These are phyloP conservation scores for Sabuloglossum arenarium DNA, from an alignment of 495 filamentous ascomycete genomes.

Conservation along the genomic window DNA sequence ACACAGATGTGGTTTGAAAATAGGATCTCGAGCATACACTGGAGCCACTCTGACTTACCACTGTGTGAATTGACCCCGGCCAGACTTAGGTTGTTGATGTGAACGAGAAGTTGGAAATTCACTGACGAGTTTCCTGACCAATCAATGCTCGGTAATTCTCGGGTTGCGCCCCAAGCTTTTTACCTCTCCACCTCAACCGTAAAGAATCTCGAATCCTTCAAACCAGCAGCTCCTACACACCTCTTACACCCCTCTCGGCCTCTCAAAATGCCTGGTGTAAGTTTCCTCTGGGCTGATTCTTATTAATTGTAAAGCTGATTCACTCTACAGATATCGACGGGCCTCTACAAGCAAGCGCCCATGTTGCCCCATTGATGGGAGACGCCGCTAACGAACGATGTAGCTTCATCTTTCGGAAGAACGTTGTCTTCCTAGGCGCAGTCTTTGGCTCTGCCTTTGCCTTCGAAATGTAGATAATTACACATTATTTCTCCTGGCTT, in stretches of 20 bases:
- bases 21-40: not conserved
- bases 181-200: not conserved
- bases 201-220: not conserved
- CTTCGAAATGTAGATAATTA: constrained; percentile 63
- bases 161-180: no score
- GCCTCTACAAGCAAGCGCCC: constrained; percentile 65
- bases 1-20: no score
- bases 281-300: constrained; percentile 6
- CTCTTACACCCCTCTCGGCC: not conserved
- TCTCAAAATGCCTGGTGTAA: constrained; percentile 33
- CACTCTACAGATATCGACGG: constrained; percentile 26
- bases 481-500: not conserved
- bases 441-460: constrained; percentile 79
- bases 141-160: not conserved
- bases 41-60: not conserved
- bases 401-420: constrained; percentile 67
- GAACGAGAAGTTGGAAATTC: not conserved
- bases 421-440: constrained; percentile 62
- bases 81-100: no score
- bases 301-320: not conserved
- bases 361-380: constrained; percentile 3
- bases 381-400: constrained; percentile 8
- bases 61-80: not conserved
- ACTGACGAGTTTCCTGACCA: not conserved
- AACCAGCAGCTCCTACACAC: no score